Base-by-base conservation (phyloP, 768 basidiomycete genomes). In the Pisolithus tinctorius region DNA sequence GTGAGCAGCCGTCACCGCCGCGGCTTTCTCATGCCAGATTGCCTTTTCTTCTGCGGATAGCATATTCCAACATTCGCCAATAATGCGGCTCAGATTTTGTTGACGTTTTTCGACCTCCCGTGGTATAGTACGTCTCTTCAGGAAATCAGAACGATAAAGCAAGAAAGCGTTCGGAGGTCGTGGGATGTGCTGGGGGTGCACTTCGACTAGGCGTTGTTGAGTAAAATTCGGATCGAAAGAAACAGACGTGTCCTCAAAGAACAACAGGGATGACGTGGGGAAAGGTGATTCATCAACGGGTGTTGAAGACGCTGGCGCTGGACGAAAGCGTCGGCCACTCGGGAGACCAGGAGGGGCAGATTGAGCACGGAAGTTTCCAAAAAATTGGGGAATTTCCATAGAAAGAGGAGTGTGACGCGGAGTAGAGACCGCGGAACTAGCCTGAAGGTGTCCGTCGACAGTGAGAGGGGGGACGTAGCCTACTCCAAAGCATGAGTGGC, bases 91-190 rank as follows among this genome's bases (percentile, higher is more conserved):
- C 53, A 81, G 71, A 51, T 79, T 76, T 63, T 79, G 76, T 62
- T 83, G 81, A 43, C 76, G 73, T 42, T 70, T 71, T 63, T 79
- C 77, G 36, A 76, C 66, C 23, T 71, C 65, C 14, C 67, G 60
- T 3, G 76, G 74, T 41, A 79, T 70, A 10, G 67, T 52, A 17
- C 67, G 67, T 2, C 64, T 69, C 55, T 74, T 73, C 10, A 81
- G 68, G 25, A 79, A 70, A 53, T 78, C 71, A 23, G 76, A 77
- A 40, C 81, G 71, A 64, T 75, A 82, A 45, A 82, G 65, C 56
- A 82, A 77, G 63, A 82, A 82, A 13, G 81, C 78, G 59, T 82
- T 81, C 13, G 77, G 63, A 0, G 81, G 75, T 6, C 80, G 72
- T 30, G 74, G 73, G 17, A 75, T 71, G 43, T 72, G 71, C 39